phyloP scores from a whole-genome alignment of 441 rosid genomes.

The Cnidoscolus chayamansa region DNA sequence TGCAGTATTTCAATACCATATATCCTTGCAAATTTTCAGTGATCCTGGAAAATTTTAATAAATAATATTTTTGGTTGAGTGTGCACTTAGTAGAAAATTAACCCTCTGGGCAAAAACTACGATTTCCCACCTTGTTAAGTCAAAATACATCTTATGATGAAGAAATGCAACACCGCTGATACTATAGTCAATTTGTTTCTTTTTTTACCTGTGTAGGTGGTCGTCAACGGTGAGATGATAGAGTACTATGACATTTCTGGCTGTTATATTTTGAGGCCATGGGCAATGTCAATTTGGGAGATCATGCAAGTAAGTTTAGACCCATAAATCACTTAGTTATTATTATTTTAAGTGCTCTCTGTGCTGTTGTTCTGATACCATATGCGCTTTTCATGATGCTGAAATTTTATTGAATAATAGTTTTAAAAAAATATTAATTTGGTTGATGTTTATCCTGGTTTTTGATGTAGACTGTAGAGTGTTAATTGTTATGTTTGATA shows the following conservation, averaged over 20 bases:
- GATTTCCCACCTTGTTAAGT: neutral
- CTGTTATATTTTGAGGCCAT: constrained; percentile 92
- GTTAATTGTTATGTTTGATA: neutral
- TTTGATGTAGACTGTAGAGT: neutral
- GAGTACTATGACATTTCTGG: constrained; percentile 98
- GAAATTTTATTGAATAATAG: neutral
- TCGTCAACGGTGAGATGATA: constrained; percentile 87
- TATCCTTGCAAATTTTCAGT: neutral
- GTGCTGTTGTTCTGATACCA: neutral
- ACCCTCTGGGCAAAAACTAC: neutral
- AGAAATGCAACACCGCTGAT: no score
- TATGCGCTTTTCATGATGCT: neutral
- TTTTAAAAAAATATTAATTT: neutral
- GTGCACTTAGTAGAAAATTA: neutral
- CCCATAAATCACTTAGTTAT: neutral
- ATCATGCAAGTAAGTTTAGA: constrained; percentile 69
- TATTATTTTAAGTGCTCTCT: neutral
- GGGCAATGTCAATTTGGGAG: constrained; percentile 98
- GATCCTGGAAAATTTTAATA: neutral
- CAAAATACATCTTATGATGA: neutral
- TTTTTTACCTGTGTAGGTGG: constrained; percentile 52
- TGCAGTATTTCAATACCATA: neutral
- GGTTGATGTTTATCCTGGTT: neutral
- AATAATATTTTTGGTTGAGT: neutral
- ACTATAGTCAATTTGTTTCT: neutral